Conservation (phyloP, 1,284 basidiomycete species). For the Moesziomyces aphidis region DNA sequence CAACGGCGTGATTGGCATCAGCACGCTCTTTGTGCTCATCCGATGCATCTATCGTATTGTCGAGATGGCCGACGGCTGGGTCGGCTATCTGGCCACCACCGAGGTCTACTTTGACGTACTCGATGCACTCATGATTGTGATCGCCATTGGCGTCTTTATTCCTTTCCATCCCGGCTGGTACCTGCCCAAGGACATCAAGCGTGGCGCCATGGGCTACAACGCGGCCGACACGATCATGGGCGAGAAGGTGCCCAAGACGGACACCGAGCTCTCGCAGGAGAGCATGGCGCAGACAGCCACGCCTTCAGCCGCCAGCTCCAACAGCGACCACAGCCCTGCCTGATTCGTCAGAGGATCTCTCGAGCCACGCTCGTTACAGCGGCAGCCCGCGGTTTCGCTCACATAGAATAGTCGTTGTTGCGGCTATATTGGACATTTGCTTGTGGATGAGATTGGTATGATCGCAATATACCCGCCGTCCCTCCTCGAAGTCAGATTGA, state of each 20-base stretch:
- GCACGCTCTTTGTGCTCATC: conserved; percentile 38
- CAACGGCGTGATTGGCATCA: conserved; percentile 28
- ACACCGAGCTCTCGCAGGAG: conserved; percentile 3
- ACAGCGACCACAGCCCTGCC: conserved; percentile 16
- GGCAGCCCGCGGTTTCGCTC: too few species aligned
- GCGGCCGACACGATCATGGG: conserved; percentile 11
- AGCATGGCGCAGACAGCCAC: background rate
- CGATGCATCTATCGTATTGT: conserved; percentile 52
- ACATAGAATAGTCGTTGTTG: background rate
- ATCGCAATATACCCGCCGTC: background rate
- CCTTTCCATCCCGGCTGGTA: conserved; percentile 37
- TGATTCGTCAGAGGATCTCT: background rate
- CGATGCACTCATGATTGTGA: conserved; percentile 41
- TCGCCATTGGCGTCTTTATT: conserved; percentile 43
- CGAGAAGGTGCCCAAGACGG: conserved; percentile 15
- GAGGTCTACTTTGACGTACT: conserved; percentile 41
- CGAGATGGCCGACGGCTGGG: conserved; percentile 48
- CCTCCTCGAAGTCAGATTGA: background rate
- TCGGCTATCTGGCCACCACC: conserved; percentile 34
- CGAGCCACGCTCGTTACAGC: background rate
- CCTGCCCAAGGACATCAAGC: conserved; percentile 21
- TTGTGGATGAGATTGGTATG: background rate
- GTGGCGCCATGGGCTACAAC: conserved; percentile 17
- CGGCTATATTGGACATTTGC: background rate
- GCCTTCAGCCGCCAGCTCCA: conserved; percentile 6